Evolutionary conservation across 768 basidiomycete species (phyloP).

Genomic region (Kwoniella bestiolae): DNA sequence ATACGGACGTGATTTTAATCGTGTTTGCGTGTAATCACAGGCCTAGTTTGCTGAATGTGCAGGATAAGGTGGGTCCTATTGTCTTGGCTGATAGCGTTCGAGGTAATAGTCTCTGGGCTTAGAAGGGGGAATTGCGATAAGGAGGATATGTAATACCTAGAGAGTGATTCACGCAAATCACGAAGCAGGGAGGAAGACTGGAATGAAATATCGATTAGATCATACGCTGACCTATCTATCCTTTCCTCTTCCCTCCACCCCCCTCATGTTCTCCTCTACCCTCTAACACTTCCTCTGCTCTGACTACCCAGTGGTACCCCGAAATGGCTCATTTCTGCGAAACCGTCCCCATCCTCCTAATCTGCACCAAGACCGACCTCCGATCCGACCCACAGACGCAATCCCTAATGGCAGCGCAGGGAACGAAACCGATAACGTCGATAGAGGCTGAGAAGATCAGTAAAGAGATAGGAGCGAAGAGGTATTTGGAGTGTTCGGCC

Average conservation of each 20-base stretch:
- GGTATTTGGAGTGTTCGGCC: conserved; percentile 91
- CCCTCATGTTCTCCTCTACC: too few species aligned
- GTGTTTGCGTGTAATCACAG: conserved; percentile 58
- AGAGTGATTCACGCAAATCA: too few species aligned
- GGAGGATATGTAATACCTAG: too few species aligned
- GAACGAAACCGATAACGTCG: conserved; percentile 68
- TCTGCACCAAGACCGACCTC: conserved; percentile 58
- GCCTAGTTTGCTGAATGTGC: conserved; percentile 57
- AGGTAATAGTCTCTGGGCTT: too few species aligned
- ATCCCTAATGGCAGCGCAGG: conserved; percentile 74
- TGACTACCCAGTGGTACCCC: conserved; percentile 58
- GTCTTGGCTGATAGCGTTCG: too few species aligned
- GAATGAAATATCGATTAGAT: too few species aligned
- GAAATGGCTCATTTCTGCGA: conserved; percentile 59
- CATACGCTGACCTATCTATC: not conserved
- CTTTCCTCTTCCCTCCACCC: not conserved
- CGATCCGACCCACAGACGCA: conserved; percentile 50
- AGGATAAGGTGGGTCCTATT: conserved; percentile 59
- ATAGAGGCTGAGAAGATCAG: conserved; percentile 85
- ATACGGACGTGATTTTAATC: conserved; percentile 58
- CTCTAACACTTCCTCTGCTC: too few species aligned
- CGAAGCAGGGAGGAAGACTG: too few species aligned
- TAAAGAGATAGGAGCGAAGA: conserved; percentile 82
- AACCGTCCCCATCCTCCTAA: conserved; percentile 54
- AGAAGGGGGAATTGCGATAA: too few species aligned